These are phyloP conservation scores for Chlorella vulgaris DNA, from an alignment of 139 green algal genomes.

Conservation along the genomic window DNA sequence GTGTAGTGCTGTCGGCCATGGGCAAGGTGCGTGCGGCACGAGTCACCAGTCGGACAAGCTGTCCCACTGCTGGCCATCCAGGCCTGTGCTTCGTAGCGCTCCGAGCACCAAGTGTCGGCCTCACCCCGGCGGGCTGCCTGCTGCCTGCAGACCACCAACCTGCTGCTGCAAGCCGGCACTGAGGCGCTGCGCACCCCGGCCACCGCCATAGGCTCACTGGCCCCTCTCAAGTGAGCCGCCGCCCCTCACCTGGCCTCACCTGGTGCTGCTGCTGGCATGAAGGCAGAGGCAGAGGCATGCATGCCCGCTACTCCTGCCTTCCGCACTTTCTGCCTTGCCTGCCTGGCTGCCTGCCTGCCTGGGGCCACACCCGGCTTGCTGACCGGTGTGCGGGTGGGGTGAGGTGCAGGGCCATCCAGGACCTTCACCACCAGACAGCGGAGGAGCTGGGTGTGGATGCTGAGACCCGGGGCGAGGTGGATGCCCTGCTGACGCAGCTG, in stretches of 20 bases:
- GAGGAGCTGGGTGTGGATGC: slow-evolving; percentile 68
- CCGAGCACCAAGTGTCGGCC: too few relatives aligned
- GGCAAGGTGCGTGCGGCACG: slow-evolving; percentile 92
- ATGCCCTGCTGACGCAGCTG: slow-evolving; percentile 82
- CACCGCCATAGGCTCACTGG: slow-evolving; percentile 56
- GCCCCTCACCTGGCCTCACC: not conserved
- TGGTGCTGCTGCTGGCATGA: too few relatives aligned
- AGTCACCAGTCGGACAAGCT: too few relatives aligned
- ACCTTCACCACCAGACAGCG: slow-evolving; percentile 77
- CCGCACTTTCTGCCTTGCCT: too few relatives aligned
- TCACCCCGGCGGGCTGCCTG: too few relatives aligned
- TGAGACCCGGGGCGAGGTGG: slow-evolving; percentile 62
- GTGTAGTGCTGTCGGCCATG: slow-evolving; percentile 98
- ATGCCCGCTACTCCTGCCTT: too few relatives aligned
- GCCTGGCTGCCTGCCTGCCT: not conserved
- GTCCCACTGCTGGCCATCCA: not conserved
- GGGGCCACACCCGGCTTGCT: not conserved
- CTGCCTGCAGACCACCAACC: slow-evolving; percentile 93
- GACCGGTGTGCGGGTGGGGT: not conserved
- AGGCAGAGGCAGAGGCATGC: too few relatives aligned
- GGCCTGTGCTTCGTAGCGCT: not conserved
- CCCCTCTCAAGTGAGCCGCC: slow-evolving; percentile 51
- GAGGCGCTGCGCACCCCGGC: slow-evolving; percentile 69
- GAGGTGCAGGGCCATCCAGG: slow-evolving; percentile 68
- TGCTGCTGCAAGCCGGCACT: slow-evolving; percentile 87